phyloP scores from a whole-genome alignment of 148 eudicot species.

The Rhododendron kiyosumense region DNA sequence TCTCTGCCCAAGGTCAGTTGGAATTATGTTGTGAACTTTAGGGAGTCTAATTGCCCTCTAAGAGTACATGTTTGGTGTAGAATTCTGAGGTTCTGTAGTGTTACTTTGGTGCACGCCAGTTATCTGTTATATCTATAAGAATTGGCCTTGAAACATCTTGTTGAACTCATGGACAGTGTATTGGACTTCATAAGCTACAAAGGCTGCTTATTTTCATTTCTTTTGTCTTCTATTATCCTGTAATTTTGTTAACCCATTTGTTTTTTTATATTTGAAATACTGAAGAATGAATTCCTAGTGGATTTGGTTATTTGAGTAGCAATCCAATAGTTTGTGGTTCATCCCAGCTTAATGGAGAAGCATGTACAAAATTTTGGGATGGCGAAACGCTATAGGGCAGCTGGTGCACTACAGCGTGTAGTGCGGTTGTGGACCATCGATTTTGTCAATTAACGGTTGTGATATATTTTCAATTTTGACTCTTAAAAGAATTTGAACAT shows the following conservation, averaged over 20 bases:
- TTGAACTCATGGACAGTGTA: background rate
- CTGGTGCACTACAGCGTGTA: too few species aligned
- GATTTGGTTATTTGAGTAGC: background rate
- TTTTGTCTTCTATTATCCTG: background rate
- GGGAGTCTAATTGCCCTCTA: background rate
- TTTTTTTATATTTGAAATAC: background rate
- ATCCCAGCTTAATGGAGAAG: too few species aligned
- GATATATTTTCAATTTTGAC: too few species aligned
- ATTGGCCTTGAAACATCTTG: background rate
- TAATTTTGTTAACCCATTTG: background rate
- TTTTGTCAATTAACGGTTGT: too few species aligned
- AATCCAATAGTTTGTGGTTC: background rate
- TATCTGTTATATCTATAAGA: background rate
- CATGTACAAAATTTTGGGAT: too few species aligned
- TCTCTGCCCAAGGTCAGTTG: background rate
- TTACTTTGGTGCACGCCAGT: background rate
- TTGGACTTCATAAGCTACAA: background rate
- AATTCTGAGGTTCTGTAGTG: background rate
- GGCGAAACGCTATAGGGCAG: too few species aligned
- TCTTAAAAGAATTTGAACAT: too few species aligned
- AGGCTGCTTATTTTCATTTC: background rate
- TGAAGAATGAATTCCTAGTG: background rate
- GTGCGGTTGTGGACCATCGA: too few species aligned
- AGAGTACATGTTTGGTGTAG: background rate
- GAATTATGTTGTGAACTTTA: background rate